Percentiles rank a stretch among this genome's conserved stretches.
Conservation (phyloP, 148 eudicot species). For the Beta vulgaris region DNA sequence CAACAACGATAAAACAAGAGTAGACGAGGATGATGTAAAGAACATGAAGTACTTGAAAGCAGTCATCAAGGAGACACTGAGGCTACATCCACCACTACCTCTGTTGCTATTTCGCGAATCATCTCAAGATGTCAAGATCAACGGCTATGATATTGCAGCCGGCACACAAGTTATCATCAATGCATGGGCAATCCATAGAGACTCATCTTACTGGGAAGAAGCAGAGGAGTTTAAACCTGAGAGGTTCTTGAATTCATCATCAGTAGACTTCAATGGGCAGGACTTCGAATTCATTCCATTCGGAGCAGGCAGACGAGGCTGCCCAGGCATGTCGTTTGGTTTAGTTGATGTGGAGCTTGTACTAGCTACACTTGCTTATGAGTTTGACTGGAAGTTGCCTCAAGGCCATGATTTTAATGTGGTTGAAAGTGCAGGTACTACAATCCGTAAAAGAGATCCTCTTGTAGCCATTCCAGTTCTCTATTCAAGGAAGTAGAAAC, state of each 20-base stretch:
- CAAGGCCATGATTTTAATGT: constrained; percentile 1
- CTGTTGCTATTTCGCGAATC: constrained; percentile 7
- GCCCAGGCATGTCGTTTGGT: constrained; percentile 33
- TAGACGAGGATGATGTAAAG: constrained; percentile 14
- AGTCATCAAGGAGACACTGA: constrained; percentile 30
- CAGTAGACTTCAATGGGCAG: constrained; percentile 24
- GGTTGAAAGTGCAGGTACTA: constrained; percentile 2
- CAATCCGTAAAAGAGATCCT: constrained; percentile 17
- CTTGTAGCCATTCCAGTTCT: constrained; percentile 8
- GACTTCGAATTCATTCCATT: constrained; percentile 29
- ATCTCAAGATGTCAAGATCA: constrained; percentile 17
- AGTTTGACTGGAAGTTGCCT: constrained; percentile 24
- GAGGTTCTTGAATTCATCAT: constrained; percentile 27
- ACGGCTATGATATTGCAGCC: constrained; percentile 29
- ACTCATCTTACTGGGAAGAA: constrained; percentile 27
- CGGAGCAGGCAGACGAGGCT: constrained; percentile 34
- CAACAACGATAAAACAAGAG: background rate
- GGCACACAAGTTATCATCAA: constrained; percentile 31
- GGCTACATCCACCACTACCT: constrained; percentile 32
- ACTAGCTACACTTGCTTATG: constrained; percentile 21
- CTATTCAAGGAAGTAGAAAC: background rate
- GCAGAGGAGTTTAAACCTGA: constrained; percentile 33
- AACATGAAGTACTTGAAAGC: constrained; percentile 27
- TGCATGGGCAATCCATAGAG: constrained; percentile 31
- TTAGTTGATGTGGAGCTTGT: constrained; percentile 7